These are phyloP conservation scores for Synchytrium microbalum DNA, from an alignment of 371 early-diverging fungal genomes.

Conservation along the genomic window DNA sequence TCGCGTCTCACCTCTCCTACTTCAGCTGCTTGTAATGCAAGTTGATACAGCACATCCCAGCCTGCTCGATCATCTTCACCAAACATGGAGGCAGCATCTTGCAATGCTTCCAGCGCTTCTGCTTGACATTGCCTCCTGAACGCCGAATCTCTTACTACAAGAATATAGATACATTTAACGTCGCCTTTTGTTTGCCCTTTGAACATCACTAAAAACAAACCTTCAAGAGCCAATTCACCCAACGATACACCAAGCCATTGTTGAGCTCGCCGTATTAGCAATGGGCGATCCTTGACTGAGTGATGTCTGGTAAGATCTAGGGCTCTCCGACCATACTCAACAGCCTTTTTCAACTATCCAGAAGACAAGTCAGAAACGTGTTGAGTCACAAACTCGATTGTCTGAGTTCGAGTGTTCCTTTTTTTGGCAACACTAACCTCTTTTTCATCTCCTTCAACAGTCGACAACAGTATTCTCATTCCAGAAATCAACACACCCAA, in stretches of 20 bases:
- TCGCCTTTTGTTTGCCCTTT: too few relatives aligned
- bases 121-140: constrained; percentile 58
- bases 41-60: constrained; percentile 55
- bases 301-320: constrained; percentile 16
- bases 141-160: constrained; percentile 51
- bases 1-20: constrained; percentile 52
- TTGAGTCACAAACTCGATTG: too few relatives aligned
- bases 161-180: too few relatives aligned
- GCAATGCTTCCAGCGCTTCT: constrained; percentile 54
- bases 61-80: constrained; percentile 20
- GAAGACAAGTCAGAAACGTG: too few relatives aligned
- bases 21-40: constrained; percentile 73
- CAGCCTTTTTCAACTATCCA: constrained; percentile 18
- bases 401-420: neutral
- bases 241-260: constrained; percentile 54
- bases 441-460: constrained; percentile 21
- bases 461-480: constrained; percentile 18
- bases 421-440: constrained; percentile 16
- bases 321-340: constrained; percentile 24
- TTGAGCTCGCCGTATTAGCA: constrained; percentile 30
- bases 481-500: constrained; percentile 34
- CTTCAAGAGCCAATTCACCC: constrained; percentile 54
- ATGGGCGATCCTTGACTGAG: neutral
- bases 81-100: constrained; percentile 41
- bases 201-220: constrained; percentile 25